Evolutionary conservation across 441 rosid genomes (phyloP).

Genomic region (Daphne laureola): DNA sequence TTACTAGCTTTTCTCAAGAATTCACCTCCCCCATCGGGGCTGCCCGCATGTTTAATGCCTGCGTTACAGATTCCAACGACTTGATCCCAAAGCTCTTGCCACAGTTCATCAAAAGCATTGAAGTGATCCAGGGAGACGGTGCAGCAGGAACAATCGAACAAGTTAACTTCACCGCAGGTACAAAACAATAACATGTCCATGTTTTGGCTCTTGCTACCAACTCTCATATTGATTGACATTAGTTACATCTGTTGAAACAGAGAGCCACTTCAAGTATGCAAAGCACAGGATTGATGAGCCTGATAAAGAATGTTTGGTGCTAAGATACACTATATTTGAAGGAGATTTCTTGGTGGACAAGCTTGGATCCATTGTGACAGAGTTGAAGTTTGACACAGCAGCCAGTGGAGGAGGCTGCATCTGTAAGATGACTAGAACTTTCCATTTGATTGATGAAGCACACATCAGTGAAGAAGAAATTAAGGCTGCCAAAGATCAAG

Average conservation of each 20-base stretch:
- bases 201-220: no score
- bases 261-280: slow-evolving; percentile 15
- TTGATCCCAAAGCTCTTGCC: slow-evolving; percentile 34
- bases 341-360: slow-evolving; percentile 20
- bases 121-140: slow-evolving; percentile 29
- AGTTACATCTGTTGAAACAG: slow-evolving; percentile 8
- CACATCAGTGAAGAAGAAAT: slow-evolving; percentile 28
- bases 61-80: slow-evolving; percentile 30
- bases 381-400: slow-evolving; percentile 26
- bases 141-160: slow-evolving; percentile 30
- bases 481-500: slow-evolving; percentile 22
- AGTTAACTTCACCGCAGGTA: slow-evolving; percentile 37
- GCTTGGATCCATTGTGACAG: slow-evolving; percentile 22
- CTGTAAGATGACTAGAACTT: slow-evolving; percentile 28
- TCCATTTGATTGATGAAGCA: slow-evolving; percentile 21
- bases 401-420: slow-evolving; percentile 20
- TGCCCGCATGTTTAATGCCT: slow-evolving; percentile 29
- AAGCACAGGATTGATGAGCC: slow-evolving; percentile 30
- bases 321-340: slow-evolving; percentile 28
- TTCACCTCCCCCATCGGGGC: slow-evolving; percentile 21
- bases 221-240: not conserved
- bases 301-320: slow-evolving; percentile 23
- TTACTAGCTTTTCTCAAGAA: slow-evolving; percentile 19
- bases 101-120: slow-evolving; percentile 24
- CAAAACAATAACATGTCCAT: not conserved